Evolutionary conservation across 805 yeast genomes (phyloP), one percentile per base, ranked within the genome.

Genomic region (Saccharomycopsis amapae): DNA sequence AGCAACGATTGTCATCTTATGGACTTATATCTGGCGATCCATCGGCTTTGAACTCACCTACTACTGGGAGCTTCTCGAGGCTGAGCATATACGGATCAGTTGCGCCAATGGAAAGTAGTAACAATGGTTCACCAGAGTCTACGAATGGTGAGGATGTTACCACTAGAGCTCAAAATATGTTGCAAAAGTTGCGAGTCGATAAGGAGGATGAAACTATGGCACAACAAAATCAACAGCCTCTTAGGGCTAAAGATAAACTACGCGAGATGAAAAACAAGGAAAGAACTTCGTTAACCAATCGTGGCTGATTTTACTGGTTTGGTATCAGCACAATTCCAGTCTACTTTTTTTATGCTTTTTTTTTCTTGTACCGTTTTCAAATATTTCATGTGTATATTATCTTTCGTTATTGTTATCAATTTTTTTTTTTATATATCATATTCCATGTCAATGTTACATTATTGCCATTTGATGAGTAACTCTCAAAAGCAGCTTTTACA

Each of bases 91-190:
- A n/a, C 10, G n/a, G 31, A n/a, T 24, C 43, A 15, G 28, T 17
- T 9, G 41, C 42, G 17, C 24, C 23, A 18, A 20, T 10, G n/a
- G 34, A 38, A 23, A 53, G 40, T 10, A 41, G 39, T 33, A 46
- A 53, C 41, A 41, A 54, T 1, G 53, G 25, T 17, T 58, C 56
- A 5, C 56, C 59, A 22, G 36, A 38, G 2, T 12, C n/a, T 9
- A 3, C 12, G 50, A 48, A n/a, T 53, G 45, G 40, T 30, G 68
- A 58, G 19, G 79, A 75, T 49, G 71, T 77, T 15, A 77, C 76
- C 1, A 65, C 67, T 1, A 68, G 88, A 51, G 93, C 90, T 0
- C 70, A 83, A 58, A 72, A 67, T 42, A 67, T 83, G 48, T 65
- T 83, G 17, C 73, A 72, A 55, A 88, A 80, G 55, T 63, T 83